Evolutionary conservation across 805 yeast species (phyloP).

Genomic region (Teunomyces stri): DNA sequence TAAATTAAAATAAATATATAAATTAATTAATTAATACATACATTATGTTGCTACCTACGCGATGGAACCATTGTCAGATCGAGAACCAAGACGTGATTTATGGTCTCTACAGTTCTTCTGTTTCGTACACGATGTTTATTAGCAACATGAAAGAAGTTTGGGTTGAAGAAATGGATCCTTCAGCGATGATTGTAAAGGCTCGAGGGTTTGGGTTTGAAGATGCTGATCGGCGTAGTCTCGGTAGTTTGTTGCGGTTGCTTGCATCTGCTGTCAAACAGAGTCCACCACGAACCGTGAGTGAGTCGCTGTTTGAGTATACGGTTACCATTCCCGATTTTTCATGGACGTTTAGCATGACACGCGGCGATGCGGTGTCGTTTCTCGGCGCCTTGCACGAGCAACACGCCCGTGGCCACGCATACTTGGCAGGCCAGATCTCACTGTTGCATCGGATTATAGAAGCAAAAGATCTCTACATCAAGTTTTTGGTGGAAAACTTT

Average conservation of each 20-base stretch:
- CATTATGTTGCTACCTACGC: background rate
- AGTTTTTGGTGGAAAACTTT: constrained; percentile 34
- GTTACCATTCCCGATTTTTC: constrained; percentile 9
- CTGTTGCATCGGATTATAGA: constrained; percentile 19
- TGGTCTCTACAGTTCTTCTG: constrained; percentile 11
- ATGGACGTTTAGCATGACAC: constrained; percentile 21
- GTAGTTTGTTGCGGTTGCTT: background rate
- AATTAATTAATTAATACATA: too few species aligned
- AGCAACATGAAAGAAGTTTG: constrained; percentile 29
- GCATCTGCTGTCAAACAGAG: background rate
- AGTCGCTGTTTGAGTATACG: background rate
- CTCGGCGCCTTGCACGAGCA: constrained; percentile 20
- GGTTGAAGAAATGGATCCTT: constrained; percentile 18
- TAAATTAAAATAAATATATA: too few species aligned
- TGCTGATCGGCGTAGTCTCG: constrained; percentile 5
- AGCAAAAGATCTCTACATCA: constrained; percentile 30
- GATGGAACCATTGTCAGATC: background rate
- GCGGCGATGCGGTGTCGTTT: constrained; percentile 12
- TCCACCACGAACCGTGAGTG: background rate
- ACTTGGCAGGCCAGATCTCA: constrained; percentile 15
- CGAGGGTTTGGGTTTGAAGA: constrained; percentile 27
- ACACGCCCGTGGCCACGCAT: constrained; percentile 20
- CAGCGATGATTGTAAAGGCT: constrained; percentile 17
- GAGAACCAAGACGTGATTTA: constrained; percentile 9
- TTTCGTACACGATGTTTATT: constrained; percentile 21